Evolutionary conservation across 371 early-diverging fungal genomes (phyloP).

Genomic region (Mucor irregularis): DNA sequence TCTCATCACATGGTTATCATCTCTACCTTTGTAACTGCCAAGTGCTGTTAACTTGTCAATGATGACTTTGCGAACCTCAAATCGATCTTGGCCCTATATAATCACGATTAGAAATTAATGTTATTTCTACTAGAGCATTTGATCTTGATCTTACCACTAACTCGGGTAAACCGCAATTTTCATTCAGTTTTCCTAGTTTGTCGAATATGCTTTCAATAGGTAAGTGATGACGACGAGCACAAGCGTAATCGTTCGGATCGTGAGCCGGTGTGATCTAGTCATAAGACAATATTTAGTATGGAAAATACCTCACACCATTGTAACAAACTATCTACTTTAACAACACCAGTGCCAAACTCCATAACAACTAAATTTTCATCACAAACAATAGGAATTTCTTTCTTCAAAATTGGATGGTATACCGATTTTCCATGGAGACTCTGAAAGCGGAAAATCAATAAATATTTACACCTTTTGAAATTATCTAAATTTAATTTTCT

Average conservation of each 20-base stretch:
- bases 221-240: slow-evolving; percentile 86
- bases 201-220: slow-evolving; percentile 84
- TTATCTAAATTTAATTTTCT: not conserved
- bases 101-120: not conserved
- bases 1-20: slow-evolving; percentile 84
- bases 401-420: slow-evolving; percentile 84
- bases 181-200: slow-evolving; percentile 77
- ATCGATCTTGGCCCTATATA: slow-evolving; percentile 69
- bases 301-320: too few species aligned
- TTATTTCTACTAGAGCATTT: not conserved
- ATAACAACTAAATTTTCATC: slow-evolving; percentile 90
- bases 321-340: slow-evolving; percentile 74
- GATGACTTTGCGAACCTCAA: slow-evolving; percentile 80
- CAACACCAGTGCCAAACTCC: slow-evolving; percentile 96
- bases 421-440: slow-evolving; percentile 80
- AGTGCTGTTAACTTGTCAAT: slow-evolving; percentile 62
- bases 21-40: slow-evolving; percentile 72
- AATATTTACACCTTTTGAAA: not conserved
- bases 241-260: slow-evolving; percentile 94
- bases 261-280: slow-evolving; percentile 95
- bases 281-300: too few species aligned
- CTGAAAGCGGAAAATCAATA: too few species aligned
- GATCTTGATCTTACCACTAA: slow-evolving; percentile 44
- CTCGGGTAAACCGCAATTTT: slow-evolving; percentile 56
- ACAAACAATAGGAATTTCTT: slow-evolving; percentile 85